Evolutionary conservation across 495 filamentous ascomycete species (phyloP).

Genomic region (Darksidea phi): DNA sequence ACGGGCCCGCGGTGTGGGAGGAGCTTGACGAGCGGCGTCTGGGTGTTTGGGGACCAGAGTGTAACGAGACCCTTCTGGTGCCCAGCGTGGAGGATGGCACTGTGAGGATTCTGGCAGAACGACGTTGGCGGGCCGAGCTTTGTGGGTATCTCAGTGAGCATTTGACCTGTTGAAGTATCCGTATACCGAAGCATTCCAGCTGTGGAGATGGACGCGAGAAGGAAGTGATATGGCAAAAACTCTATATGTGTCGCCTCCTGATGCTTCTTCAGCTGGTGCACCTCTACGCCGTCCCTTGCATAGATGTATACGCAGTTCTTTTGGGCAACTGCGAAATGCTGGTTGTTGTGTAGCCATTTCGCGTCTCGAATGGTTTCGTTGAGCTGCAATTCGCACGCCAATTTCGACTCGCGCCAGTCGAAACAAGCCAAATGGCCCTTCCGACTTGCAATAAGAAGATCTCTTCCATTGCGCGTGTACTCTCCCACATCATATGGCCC

Average conservation of each 20-base stretch:
- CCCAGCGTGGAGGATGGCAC: conserved; percentile 86
- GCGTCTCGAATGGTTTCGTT: conserved; percentile 86
- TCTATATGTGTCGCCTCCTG: conserved; percentile 93
- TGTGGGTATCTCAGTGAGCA: conserved; percentile 79
- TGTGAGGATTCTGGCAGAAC: conserved; percentile 81
- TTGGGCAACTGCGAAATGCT: conserved; percentile 95
- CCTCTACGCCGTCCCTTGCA: conserved; percentile 79
- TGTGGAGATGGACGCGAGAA: conserved; percentile 79
- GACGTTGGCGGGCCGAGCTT: conserved; percentile 79
- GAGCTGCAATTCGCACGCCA: conserved; percentile 87
- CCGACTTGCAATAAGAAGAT: conserved; percentile 78
- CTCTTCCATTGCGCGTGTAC: conserved; percentile 83
- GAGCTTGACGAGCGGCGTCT: conserved; percentile 83
- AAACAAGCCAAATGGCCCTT: conserved; percentile 96
- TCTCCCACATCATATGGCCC: conserved; percentile 79
- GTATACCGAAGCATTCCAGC: conserved; percentile 57
- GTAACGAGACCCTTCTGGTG: conserved; percentile 93
- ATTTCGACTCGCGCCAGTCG: conserved; percentile 90
- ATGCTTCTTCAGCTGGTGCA: conserved; percentile 86
- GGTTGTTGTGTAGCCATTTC: conserved; percentile 92
- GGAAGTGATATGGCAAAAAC: conserved; percentile 94
- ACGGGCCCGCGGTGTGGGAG: conserved; percentile 96
- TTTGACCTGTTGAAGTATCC: conserved; percentile 87
- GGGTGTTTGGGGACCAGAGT: conserved; percentile 92
- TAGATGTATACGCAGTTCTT: conserved; percentile 98